These are phyloP conservation scores for Fusarium nisikadoi DNA, from an alignment of 2,329 filamentous ascomycete species.

Conservation along the genomic window DNA sequence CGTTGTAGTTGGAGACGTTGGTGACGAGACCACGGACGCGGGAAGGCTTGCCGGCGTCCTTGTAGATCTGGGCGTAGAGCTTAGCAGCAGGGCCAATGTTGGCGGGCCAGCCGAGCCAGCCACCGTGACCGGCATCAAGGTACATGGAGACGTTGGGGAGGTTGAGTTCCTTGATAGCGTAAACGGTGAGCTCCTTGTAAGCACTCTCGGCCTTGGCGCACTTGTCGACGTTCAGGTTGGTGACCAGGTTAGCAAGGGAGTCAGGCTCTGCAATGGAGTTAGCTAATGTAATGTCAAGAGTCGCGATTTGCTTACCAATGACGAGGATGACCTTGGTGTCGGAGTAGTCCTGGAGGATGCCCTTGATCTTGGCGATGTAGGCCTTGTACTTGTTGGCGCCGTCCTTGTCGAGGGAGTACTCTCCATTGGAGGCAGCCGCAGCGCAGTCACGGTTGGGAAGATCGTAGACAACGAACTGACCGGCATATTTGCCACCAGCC, in stretches of 20 bases:
- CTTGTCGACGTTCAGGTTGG: constrained; percentile 63
- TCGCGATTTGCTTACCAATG: constrained; percentile 48
- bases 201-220: constrained; percentile 59
- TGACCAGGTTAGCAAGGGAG: constrained; percentile 68
- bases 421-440: constrained; percentile 66
- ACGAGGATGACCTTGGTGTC: constrained; percentile 58
- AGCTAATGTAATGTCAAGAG: rapidly evolving
- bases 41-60: constrained; percentile 59
- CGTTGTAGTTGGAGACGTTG: constrained; percentile 70
- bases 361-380: constrained; percentile 63
- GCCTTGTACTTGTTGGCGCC: constrained; percentile 64
- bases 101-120: constrained; percentile 68
- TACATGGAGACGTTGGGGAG: constrained; percentile 68
- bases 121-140: constrained; percentile 66
- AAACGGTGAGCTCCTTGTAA: constrained; percentile 61
- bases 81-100: constrained; percentile 62
- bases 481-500: constrained; percentile 55
- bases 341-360: constrained; percentile 54
- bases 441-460: constrained; percentile 69
- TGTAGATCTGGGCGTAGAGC: constrained; percentile 60
- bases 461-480: constrained; percentile 66
- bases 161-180: constrained; percentile 63
- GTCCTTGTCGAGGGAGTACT: constrained; percentile 61
- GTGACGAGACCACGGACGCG: constrained; percentile 65
- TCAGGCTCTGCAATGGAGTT: constrained; percentile 58